These are phyloP conservation scores for Hypomontagnella submonticulosa DNA, from an alignment of 495 filamentous ascomycete genomes.

Conservation along the genomic window DNA sequence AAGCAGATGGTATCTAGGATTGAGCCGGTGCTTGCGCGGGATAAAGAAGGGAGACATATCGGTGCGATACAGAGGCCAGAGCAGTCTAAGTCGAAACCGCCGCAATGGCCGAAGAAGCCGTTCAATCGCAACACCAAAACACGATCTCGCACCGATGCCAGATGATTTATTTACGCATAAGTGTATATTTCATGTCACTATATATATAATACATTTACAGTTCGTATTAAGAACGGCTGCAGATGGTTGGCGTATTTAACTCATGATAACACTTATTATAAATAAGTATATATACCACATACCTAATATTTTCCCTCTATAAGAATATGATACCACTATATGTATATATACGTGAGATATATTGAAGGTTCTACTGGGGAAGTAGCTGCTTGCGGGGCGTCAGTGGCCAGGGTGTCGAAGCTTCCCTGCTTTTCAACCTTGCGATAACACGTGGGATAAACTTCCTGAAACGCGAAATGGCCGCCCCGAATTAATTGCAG, in stretches of 20 bases:
- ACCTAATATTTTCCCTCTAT: no score
- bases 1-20: constrained; percentile 27
- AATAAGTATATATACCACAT: no score
- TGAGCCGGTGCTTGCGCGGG: constrained; percentile 14
- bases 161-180: no score
- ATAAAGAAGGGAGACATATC: constrained; percentile 15
- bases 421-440: background rate
- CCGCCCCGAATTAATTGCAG: constrained; percentile 18
- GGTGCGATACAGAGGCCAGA: background rate
- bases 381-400: constrained; percentile 15
- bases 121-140: background rate
- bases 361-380: no score
- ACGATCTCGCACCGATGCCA: no score
- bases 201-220: no score
- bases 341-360: no score
- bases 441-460: constrained; percentile 27
- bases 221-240: no score
- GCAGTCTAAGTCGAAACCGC: background rate
- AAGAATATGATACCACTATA: no score
- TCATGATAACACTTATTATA: no score
- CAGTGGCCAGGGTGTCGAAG: constrained; percentile 1
- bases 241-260: no score
- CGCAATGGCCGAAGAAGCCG: background rate
- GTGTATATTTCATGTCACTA: no score
- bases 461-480: constrained; percentile 32